Conservation (phyloP, 2,329 filamentous ascomycete genomes). For the Diplodia sapinea region DNA sequence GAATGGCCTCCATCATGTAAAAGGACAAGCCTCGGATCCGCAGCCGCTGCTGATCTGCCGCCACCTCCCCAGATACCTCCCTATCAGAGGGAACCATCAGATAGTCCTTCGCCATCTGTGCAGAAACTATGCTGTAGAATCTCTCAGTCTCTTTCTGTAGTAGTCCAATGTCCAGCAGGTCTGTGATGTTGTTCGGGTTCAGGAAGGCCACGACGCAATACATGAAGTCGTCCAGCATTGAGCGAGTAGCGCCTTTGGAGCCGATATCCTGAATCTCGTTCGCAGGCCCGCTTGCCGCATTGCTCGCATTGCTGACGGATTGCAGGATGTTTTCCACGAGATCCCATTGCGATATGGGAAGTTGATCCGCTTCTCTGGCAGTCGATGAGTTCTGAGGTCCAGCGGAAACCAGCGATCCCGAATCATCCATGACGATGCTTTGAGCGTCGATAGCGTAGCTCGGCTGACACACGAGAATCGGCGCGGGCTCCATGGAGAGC, state of each 20-base stretch:
- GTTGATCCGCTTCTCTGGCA: background rate
- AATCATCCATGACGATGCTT: background rate
- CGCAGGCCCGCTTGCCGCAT: background rate
- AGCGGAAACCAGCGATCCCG: background rate
- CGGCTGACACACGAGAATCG: background rate
- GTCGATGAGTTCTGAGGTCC: background rate
- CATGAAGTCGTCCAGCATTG: background rate
- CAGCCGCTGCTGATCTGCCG: slow-evolving; percentile 2
- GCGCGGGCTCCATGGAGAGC: background rate
- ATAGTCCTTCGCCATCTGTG: slow-evolving; percentile 5
- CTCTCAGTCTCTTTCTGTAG: background rate
- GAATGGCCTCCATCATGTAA: background rate
- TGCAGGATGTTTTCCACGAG: background rate
- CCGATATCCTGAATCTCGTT: background rate
- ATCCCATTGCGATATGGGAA: background rate
- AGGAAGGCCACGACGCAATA: background rate
- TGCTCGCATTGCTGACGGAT: background rate
- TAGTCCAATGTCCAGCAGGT: background rate
- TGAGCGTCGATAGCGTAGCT: background rate
- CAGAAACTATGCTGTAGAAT: background rate
- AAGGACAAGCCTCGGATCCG: background rate
- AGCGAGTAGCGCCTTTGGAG: background rate
- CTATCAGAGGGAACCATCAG: background rate
- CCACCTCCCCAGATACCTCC: background rate
- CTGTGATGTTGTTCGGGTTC: slow-evolving; percentile 1